Conservation (phyloP, 2,329 filamentous ascomycete genomes). For the Scedosporium aurantiacum region DNA sequence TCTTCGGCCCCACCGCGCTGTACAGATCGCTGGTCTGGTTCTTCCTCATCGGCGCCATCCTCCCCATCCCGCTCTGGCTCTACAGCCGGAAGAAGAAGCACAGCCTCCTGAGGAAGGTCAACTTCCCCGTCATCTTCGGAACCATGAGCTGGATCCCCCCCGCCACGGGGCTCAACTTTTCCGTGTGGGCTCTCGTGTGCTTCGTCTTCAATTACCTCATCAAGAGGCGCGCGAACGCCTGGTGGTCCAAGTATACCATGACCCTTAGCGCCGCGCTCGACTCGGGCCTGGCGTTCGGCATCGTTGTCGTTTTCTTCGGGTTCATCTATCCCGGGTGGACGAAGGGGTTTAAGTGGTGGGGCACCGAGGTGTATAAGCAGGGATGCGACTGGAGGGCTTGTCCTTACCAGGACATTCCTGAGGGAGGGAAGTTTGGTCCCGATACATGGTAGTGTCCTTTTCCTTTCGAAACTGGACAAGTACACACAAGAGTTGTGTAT, state of each 20-base stretch:
- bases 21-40: slow-evolving; percentile 73
- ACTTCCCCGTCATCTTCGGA: slow-evolving; percentile 73
- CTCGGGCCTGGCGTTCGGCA: slow-evolving; percentile 69
- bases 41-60: slow-evolving; percentile 64
- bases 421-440: slow-evolving; percentile 57
- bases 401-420: slow-evolving; percentile 51
- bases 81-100: slow-evolving; percentile 48
- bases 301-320: slow-evolving; percentile 76
- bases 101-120: slow-evolving; percentile 63
- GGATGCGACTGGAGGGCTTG: slow-evolving; percentile 82
- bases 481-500: not conserved
- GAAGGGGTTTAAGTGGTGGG: slow-evolving; percentile 73
- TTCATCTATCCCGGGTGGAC: slow-evolving; percentile 74
- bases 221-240: slow-evolving; percentile 55
- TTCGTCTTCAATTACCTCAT: slow-evolving; percentile 75
- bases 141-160: slow-evolving; percentile 80
- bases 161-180: slow-evolving; percentile 78
- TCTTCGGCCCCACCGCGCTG: slow-evolving; percentile 66
- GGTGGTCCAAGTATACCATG: slow-evolving; percentile 93
- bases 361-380: slow-evolving; percentile 72
- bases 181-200: slow-evolving; percentile 75
- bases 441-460: slow-evolving; percentile 37
- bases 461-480: not conserved
- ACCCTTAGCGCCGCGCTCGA: slow-evolving; percentile 74
- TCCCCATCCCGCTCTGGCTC: slow-evolving; percentile 65